Conservation (phyloP, 495 filamentous ascomycete species). For the Podospora appendiculata region DNA sequence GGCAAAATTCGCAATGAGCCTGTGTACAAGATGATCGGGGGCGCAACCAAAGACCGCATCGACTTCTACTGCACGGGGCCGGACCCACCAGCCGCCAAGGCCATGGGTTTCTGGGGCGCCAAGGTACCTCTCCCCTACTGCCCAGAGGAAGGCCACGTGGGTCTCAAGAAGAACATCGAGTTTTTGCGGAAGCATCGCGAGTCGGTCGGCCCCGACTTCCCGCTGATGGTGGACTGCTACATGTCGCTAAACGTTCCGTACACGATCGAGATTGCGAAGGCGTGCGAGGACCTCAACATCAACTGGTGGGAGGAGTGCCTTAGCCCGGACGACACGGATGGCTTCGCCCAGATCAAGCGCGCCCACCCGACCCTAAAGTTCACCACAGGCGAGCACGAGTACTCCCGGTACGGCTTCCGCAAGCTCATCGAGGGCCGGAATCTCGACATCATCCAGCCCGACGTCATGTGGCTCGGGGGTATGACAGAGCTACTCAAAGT, state of each 20-base stretch:
- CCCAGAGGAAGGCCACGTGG: conserved; percentile 74
- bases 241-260: conserved; percentile 91
- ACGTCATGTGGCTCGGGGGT: conserved; percentile 95
- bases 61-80: conserved; percentile 94
- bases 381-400: conserved; percentile 93
- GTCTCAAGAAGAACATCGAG: conserved; percentile 79
- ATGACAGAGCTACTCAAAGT: conserved; percentile 88
- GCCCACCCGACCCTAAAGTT: conserved; percentile 88
- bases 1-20: conserved; percentile 88
- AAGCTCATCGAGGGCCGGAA: conserved; percentile 89
- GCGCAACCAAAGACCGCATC: conserved; percentile 68
- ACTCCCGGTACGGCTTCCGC: conserved; percentile 85
- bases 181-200: conserved; percentile 79
- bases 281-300: conserved; percentile 72
- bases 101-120: conserved; percentile 77
- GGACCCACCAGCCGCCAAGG: conserved; percentile 67
- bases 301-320: conserved; percentile 97
- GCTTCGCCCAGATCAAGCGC: conserved; percentile 78
- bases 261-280: conserved; percentile 82
- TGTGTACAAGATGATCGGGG: conserved; percentile 90
- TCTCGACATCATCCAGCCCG: conserved; percentile 86
- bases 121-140: conserved; percentile 87
- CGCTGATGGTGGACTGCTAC: conserved; percentile 92
- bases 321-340: conserved; percentile 82
- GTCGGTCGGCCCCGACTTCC: conserved; percentile 80